Evolutionary conservation across 1,284 basidiomycete genomes (phyloP).

Genomic region (Cryptococcus maquisensis): DNA sequence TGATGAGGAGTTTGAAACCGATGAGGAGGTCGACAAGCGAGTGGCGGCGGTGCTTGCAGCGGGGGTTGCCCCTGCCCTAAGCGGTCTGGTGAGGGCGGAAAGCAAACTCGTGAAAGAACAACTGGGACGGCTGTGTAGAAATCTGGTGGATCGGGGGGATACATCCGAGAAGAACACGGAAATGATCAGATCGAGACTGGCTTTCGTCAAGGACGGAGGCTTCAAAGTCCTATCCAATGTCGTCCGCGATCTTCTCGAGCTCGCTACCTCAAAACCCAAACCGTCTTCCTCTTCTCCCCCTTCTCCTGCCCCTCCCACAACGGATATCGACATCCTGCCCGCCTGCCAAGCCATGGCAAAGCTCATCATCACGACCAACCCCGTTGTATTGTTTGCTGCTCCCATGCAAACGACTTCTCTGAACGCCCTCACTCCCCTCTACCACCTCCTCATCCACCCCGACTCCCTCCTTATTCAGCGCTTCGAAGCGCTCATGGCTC

Average conservation of each 20-base stretch:
- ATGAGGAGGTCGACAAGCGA: conserved; percentile 61
- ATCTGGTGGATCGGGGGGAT: conserved; percentile 68
- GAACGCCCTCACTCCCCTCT: conserved; percentile 73
- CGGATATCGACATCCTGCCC: conserved; percentile 54
- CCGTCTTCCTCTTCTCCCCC: background rate
- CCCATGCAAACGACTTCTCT: conserved; percentile 64
- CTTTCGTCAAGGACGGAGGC: conserved; percentile 77
- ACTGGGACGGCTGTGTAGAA: conserved; percentile 59
- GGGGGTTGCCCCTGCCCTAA: conserved; percentile 63
- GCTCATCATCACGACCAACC: conserved; percentile 84
- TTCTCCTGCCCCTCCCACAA: background rate
- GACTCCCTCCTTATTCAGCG: conserved; percentile 69
- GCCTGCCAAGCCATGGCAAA: conserved; percentile 87
- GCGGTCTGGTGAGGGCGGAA: conserved; percentile 54
- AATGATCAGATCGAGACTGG: conserved; percentile 54
- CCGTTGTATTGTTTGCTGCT: conserved; percentile 76
- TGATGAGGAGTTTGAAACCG: conserved; percentile 51
- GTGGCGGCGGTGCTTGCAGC: conserved; percentile 57
- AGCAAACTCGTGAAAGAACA: conserved; percentile 50
- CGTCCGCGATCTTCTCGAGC: conserved; percentile 43
- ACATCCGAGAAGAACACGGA: conserved; percentile 40
- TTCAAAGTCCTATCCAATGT: conserved; percentile 66
- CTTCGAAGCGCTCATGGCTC: conserved; percentile 90
- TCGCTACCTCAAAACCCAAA: conserved; percentile 1
- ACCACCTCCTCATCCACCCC: conserved; percentile 63